Conservation (phyloP, 75 land plant species). For the Sequoiadendron giganteum region DNA sequence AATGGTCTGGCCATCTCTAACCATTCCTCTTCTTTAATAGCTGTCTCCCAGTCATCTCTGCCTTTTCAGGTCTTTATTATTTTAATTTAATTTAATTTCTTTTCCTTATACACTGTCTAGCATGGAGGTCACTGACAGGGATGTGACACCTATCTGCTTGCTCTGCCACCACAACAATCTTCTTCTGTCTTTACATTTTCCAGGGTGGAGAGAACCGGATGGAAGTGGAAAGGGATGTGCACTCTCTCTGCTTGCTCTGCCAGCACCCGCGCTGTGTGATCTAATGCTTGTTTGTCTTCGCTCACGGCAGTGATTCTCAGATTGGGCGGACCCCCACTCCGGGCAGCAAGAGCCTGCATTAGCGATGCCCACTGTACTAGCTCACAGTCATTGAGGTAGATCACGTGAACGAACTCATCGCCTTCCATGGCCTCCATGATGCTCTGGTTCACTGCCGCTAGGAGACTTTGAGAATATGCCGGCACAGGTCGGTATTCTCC, state of each 20-base stretch:
- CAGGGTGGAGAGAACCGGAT: slow-evolving; percentile 39
- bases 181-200: slow-evolving; percentile 47
- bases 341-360: slow-evolving; percentile 40
- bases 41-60: too few relatives aligned
- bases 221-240: slow-evolving; percentile 79
- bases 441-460: slow-evolving; percentile 50
- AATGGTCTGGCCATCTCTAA: too few relatives aligned
- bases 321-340: slow-evolving; percentile 78
- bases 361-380: slow-evolving; percentile 66
- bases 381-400: slow-evolving; percentile 50
- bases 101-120: too few relatives aligned
- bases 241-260: slow-evolving; percentile 64
- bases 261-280: slow-evolving; percentile 39
- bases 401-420: slow-evolving; percentile 68
- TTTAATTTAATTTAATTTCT: too few relatives aligned
- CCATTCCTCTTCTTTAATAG: too few relatives aligned
- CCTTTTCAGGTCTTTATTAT: too few relatives aligned
- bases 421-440: slow-evolving; percentile 82
- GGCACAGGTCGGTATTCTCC: slow-evolving; percentile 55
- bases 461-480: slow-evolving; percentile 55
- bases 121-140: too few relatives aligned
- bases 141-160: too few relatives aligned
- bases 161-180: too few relatives aligned
- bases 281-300: slow-evolving; percentile 50
- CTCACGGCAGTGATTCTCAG: slow-evolving; percentile 64